Base-by-base conservation (phyloP, 2,329 filamentous ascomycete genomes). In the Xylariaceae sp. region DNA sequence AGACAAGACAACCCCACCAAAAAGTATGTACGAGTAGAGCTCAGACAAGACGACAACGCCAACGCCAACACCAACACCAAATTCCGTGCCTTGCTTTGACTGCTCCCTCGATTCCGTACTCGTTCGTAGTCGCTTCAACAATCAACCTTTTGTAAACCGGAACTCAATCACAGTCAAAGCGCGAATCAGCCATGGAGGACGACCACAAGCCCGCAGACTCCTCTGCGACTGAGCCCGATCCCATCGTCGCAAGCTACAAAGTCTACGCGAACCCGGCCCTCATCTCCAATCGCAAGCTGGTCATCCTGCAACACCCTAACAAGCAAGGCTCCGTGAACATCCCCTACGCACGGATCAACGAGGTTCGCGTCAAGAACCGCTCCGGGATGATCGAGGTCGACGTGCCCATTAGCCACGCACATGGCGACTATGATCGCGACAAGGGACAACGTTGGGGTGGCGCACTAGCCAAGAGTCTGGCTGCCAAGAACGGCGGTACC, bases 331-430 rank as follows among this genome's bases (percentile, higher is more conserved):
- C 75, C 9, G 69, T 75, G 51, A 74, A 71, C 56, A 67, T 73
- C 55, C 80, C 83, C 4, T 88, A 89, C 74, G 82, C 82, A 57
- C 80, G 83, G 18, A 89, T 93, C 9, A 78, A 84, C 13, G 85
- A 88, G 68, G 79, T 97, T 69, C 90, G 93, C 66, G 78, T 96
- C 72, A 99, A 97, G 77, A 83, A 87, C 11, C 77, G 82, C 58
- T 84, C 89, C 0, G 92, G 92, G 58, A 89, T 97, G 76, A 80
- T 97, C 58, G 94, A 99, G 76, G 80, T 97, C 55, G 94, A 99
- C 73, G 82, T 97, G n/a, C 90, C 91, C 3, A 80, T 97, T 67
- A 85, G 87, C 77, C 86, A 86, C 63, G 78, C 80, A 52, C 73
- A 77, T 58, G 74, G 73, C 61, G 88, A 90, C 70, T 97, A 96